Evolutionary conservation across 1,284 basidiomycete genomes (phyloP).

Genomic region (Pseudomicrostroma phylloplanum): DNA sequence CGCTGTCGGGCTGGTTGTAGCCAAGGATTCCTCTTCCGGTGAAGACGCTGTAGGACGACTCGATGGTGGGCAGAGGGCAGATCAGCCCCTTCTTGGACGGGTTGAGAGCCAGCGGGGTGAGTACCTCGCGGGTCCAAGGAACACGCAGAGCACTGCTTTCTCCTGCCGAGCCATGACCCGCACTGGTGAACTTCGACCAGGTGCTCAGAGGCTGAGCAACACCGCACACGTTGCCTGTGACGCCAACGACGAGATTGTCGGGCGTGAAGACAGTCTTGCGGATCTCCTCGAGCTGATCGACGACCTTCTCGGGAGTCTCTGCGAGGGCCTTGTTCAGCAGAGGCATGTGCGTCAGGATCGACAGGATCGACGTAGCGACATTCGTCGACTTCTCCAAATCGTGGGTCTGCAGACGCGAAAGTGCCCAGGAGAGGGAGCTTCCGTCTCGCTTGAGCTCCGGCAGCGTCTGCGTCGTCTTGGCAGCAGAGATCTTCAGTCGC

Average conservation of each 20-base stretch:
- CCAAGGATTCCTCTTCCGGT: slow-evolving; percentile 61
- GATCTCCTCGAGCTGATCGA: slow-evolving; percentile 34
- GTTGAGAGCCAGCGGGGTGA: slow-evolving; percentile 68
- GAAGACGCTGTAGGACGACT: slow-evolving; percentile 81
- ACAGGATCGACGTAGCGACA: slow-evolving; percentile 65
- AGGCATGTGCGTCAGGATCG: slow-evolving; percentile 74
- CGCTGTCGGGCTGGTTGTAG: slow-evolving; percentile 67
- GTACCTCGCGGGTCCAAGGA: slow-evolving; percentile 63
- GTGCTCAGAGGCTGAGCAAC: slow-evolving; percentile 57
- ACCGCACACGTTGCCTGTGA: slow-evolving; percentile 74
- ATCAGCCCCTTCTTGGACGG: slow-evolving; percentile 74
- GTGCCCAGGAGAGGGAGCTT: slow-evolving; percentile 67
- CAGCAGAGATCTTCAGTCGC: slow-evolving; percentile 76
- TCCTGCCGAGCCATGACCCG: neutral
- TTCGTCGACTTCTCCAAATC: slow-evolving; percentile 66
- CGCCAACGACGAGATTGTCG: slow-evolving; percentile 73
- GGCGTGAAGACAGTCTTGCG: slow-evolving; percentile 56
- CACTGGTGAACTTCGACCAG: neutral
- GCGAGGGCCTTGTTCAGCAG: slow-evolving; percentile 64
- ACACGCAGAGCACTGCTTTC: slow-evolving; percentile 52
- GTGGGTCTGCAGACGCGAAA: slow-evolving; percentile 66
- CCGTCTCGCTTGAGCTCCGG: slow-evolving; percentile 91
- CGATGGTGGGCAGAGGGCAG: slow-evolving; percentile 84
- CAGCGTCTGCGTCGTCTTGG: slow-evolving; percentile 85
- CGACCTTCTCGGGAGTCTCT: slow-evolving; percentile 26